Conservation (phyloP, 164 flowering plant genomes). For the Vitis rupestris region DNA sequence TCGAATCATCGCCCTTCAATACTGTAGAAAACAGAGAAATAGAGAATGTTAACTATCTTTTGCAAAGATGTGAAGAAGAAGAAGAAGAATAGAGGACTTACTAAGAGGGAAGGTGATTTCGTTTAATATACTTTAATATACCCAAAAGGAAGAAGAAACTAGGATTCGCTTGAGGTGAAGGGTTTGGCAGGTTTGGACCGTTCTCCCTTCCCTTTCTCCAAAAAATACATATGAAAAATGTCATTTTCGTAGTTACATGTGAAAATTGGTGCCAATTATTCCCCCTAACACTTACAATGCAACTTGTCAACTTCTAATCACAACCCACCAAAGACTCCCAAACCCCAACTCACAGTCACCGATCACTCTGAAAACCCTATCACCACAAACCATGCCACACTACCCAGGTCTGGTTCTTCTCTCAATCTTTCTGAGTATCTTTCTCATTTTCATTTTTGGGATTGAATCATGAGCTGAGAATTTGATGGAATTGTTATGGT, state of each 20-base stretch:
- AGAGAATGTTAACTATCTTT: not conserved
- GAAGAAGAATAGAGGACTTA: not conserved
- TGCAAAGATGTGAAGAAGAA: not conserved
- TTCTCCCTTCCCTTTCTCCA: too few relatives aligned
- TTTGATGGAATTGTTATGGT: too few relatives aligned
- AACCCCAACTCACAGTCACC: not conserved
- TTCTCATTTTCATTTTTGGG: too few relatives aligned
- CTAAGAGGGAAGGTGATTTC: conserved; percentile 22
- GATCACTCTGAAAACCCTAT: not conserved
- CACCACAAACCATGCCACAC: not conserved
- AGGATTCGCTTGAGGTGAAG: too few relatives aligned
- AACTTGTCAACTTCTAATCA: conserved; percentile 2
- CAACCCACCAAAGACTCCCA: not conserved
- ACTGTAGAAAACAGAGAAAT: too few relatives aligned
- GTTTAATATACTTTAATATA: too few relatives aligned
- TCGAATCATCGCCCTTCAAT: too few relatives aligned
- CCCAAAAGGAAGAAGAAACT: too few relatives aligned
- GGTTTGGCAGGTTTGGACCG: too few relatives aligned
- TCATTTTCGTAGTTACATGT: not conserved
- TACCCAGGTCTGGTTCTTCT: conserved; percentile 2
- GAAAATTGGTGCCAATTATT: not conserved
- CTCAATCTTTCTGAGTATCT: too few relatives aligned
- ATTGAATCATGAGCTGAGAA: too few relatives aligned
- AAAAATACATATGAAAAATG: not conserved
- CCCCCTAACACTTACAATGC: not conserved